Evolutionary conservation across 2,329 filamentous ascomycete species (phyloP), one percentile per base, ranked within the genome.

Genomic region (Dryadomyces quercivorus): DNA sequence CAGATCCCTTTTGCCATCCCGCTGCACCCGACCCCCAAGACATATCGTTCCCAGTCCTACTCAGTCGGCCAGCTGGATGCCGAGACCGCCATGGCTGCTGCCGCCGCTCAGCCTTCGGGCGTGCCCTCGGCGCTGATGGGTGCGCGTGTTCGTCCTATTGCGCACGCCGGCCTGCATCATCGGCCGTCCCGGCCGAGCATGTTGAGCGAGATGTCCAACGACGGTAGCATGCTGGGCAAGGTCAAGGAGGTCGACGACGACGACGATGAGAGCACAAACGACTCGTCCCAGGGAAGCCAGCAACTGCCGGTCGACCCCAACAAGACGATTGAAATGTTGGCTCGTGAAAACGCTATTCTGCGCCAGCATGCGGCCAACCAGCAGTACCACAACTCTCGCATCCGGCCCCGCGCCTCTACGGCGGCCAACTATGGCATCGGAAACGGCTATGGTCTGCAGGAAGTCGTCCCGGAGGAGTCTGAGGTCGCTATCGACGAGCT

Each of bases 11-110:
- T 95, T 63, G 79, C 87, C 7, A 94, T 95, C 60, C 90, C 90
- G 4, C 75, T 95, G 20, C 88, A 95, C 59, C 90, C 92, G 1
- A 93, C 88, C 0, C 88, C 88, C 1, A 97, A 97, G 69, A 90
- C 88, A 1, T 93, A 95, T 63, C 84, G 93, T 46, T 98, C 93
- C 6, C 89, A 96, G 68, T 97, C 93, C 5, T 97, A 97, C 68
- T 97, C 92, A 0, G 92, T 95, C 50, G 91, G 91, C 5, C 91
- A 96, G 66, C 75, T 90, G 57, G 90, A 95, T 53, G 78, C 84
- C 1, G 87, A 92, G 56, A 70, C 70, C 0, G 34, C 54, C 13
- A 40, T 57, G 51, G 48, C 56, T 1, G 50, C 42, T 5, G 54
- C 52, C 1, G 36, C 50, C 2, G n/a, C 57, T 1, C 49, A 47